These are phyloP conservation scores for Zhuliangozyma blackwelliae DNA, from an alignment of 1,139 yeast species.

Conservation along the genomic window DNA sequence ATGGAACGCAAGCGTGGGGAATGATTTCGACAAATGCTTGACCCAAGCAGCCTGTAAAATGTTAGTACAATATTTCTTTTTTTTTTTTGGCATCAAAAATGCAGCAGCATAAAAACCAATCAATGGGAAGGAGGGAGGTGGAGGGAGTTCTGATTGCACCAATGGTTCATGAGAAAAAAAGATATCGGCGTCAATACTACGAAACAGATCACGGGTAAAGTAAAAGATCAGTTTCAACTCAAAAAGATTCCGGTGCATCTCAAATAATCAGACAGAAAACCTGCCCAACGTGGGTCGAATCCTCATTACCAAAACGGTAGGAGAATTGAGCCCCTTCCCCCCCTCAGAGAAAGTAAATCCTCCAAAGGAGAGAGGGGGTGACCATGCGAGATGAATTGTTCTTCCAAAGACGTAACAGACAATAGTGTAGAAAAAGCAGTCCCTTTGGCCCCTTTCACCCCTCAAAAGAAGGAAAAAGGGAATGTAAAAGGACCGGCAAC, in stretches of 20 bases:
- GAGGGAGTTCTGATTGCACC: too few relatives aligned
- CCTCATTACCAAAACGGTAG: slow-evolving; percentile 45
- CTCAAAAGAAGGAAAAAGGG: slow-evolving; percentile 4
- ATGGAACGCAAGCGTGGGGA: slow-evolving; percentile 95
- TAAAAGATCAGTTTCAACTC: slow-evolving; percentile 55
- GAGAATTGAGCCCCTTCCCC: slow-evolving; percentile 15
- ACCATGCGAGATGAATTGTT: slow-evolving; percentile 8
- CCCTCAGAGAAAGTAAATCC: slow-evolving; percentile 13
- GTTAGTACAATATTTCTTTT: slow-evolving; percentile 39
- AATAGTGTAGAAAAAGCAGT: slow-evolving; percentile 6
- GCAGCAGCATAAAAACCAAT: not conserved
- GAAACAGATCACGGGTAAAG: slow-evolving; percentile 39
- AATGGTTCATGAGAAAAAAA: slow-evolving; percentile 6
- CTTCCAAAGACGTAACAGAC: slow-evolving; percentile 17
- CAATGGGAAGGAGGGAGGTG: too few relatives aligned
- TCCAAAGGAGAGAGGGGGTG: too few relatives aligned
- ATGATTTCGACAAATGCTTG: slow-evolving; percentile 83
- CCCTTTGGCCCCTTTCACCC: too few relatives aligned
- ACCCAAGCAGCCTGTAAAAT: slow-evolving; percentile 88
- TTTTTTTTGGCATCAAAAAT: not conserved
- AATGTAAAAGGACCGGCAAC: slow-evolving; percentile 36
- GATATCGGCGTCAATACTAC: slow-evolving; percentile 74
- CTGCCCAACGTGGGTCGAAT: slow-evolving; percentile 39
- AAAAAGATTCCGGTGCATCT: slow-evolving; percentile 47
- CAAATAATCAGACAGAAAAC: slow-evolving; percentile 36